These are phyloP conservation scores for Agaricus blazei DNA, from an alignment of 768 basidiomycete genomes.

Conservation along the genomic window DNA sequence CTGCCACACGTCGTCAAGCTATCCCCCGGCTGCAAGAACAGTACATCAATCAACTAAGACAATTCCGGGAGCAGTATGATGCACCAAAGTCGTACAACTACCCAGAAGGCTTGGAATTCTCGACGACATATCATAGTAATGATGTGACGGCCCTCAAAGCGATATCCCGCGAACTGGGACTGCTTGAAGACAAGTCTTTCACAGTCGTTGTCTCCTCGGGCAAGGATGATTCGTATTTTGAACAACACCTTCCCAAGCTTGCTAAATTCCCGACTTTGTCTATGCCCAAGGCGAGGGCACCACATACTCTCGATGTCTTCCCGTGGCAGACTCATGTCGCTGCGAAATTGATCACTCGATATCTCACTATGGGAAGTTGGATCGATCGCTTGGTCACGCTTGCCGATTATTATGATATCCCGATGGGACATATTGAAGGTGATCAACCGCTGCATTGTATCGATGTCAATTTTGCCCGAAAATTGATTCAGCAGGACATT, in stretches of 20 bases:
- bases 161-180: constrained; percentile 79
- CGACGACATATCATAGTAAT: constrained; percentile 70
- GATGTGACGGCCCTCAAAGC: constrained; percentile 80
- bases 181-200: constrained; percentile 68
- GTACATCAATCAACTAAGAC: constrained; percentile 60
- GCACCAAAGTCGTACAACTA: constrained; percentile 54
- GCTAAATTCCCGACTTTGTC: constrained; percentile 83
- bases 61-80: constrained; percentile 38
- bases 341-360: constrained; percentile 80
- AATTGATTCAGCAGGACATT: constrained; percentile 82
- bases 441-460: constrained; percentile 86
- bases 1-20: constrained; percentile 79
- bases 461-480: constrained; percentile 88
- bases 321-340: constrained; percentile 86
- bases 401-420: constrained; percentile 89
- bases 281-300: constrained; percentile 73
- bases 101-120: constrained; percentile 54
- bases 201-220: constrained; percentile 81
- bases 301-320: constrained; percentile 76
- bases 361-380: constrained; percentile 74
- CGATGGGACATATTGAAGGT: constrained; percentile 86
- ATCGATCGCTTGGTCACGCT: constrained; percentile 73
- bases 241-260: constrained; percentile 62
- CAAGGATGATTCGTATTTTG: constrained; percentile 82
- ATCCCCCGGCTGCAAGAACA: constrained; percentile 71